phyloP scores from a whole-genome alignment of 2,329 filamentous ascomycete genomes.

The Aspergillus sclerotialis region DNA sequence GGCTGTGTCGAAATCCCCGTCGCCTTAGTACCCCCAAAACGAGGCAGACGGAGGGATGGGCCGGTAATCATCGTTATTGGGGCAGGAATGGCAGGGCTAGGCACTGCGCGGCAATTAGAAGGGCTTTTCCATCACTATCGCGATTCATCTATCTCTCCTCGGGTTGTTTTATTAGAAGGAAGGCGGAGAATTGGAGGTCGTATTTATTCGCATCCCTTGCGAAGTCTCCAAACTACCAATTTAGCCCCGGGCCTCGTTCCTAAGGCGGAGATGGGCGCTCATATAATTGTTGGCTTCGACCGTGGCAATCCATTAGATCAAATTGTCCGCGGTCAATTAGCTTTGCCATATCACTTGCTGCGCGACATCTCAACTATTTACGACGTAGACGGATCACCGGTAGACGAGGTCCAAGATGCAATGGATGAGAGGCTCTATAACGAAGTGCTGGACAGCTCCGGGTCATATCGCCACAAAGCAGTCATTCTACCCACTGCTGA shows the following conservation, averaged over 20 bases:
- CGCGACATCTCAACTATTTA: conserved; percentile 79
- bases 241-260: conserved; percentile 52
- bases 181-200: conserved; percentile 81
- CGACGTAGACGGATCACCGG: conserved; percentile 57
- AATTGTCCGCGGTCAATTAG: conserved; percentile 82
- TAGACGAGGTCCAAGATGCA: conserved; percentile 70
- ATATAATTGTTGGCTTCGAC: conserved; percentile 97
- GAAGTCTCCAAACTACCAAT: conserved; percentile 50
- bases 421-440: conserved; percentile 91
- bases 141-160: conserved; percentile 59
- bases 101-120: conserved; percentile 85
- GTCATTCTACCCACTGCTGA: conserved; percentile 64
- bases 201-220: conserved; percentile 75
- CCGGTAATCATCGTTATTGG: conserved; percentile 82
- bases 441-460: conserved; percentile 85
- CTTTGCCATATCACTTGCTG: conserved; percentile 76
- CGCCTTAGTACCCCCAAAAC: conserved; percentile 30
- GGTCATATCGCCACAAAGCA: conserved; percentile 77
- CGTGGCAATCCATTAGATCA: conserved; percentile 89
- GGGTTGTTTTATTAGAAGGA: conserved; percentile 77
- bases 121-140: conserved; percentile 76
- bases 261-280: conserved; percentile 94
- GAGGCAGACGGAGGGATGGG: conserved; percentile 43
- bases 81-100: conserved; percentile 87
- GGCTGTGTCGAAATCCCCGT: conserved; percentile 73